Base-by-base conservation (phyloP, 805 yeast species). In the Torulaspora gathmanii region DNA sequence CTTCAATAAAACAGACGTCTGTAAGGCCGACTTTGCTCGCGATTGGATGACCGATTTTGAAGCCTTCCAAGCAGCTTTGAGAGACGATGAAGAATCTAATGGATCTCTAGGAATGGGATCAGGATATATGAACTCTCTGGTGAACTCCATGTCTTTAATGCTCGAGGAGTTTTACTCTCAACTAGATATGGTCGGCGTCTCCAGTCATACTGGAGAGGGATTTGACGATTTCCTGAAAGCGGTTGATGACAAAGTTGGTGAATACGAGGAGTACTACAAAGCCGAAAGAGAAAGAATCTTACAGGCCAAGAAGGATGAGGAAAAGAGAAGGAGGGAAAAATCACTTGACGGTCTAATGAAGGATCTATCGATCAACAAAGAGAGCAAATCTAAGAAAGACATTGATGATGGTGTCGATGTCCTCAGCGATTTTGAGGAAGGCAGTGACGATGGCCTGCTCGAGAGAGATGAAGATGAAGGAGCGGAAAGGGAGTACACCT, bases 21-120 rank as follows among this genome's bases (percentile, higher is more conserved):
- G 82, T 54, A 83, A 83, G 47, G 86, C 95, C 0, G 83, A 78
- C 40, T 89, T 90, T 69, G 97, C 96, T 17, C 82, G 80, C 60
- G 95, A 87, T 54, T 93, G 99, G 99, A 88, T 93, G 97, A 78
- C 83, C 2, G 99, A 93, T 68, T 93, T 93, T 65, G 97, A 91
- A 65, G 74, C 80, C 12, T 93, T 93, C 72, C 98, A 91, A 65
- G 70, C 67, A 17, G 95, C 95, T 1, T 70, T 91, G 45, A 73
- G 74, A 51, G 72, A 73, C 26, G 84, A 83, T 61, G 80, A 80
- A 49, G 89, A 85, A 37, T 67, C 77, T 40, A 83, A 78, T 52
- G 79, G 80, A 16, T 72, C 70, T 31, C 66, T 75, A 17, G 78
- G 82, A 3, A 49, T 63, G 61, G 70, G 70, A 4, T 81, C 91